phyloP scores from a whole-genome alignment of 306 rosid species.

The Arachis stenosperma region DNA sequence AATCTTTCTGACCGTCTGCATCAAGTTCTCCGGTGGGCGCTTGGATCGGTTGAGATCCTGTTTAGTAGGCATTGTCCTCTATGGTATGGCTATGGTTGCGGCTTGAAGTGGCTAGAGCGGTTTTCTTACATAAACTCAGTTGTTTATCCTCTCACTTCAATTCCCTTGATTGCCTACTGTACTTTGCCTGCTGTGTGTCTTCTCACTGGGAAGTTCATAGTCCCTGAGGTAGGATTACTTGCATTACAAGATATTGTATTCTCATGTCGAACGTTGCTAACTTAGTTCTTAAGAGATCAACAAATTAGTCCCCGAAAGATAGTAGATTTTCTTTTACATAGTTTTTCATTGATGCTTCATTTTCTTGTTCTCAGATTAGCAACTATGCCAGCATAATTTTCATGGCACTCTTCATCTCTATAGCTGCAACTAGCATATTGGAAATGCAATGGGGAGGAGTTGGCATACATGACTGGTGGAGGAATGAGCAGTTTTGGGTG shows the following conservation, averaged over 20 bases:
- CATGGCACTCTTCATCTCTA: constrained; percentile 87
- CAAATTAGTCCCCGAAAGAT: too few relatives aligned
- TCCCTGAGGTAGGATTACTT: constrained; percentile 69
- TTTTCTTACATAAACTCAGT: constrained; percentile 82
- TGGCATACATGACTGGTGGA: constrained; percentile 96
- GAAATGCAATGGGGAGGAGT: constrained; percentile 99
- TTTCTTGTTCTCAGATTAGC: constrained; percentile 66
- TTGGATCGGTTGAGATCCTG: constrained; percentile 79
- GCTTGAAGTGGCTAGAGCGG: constrained; percentile 75
- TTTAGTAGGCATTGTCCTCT: constrained; percentile 77
- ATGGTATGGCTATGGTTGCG: constrained; percentile 87
- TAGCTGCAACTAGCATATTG: constrained; percentile 78
- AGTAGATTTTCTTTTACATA: too few relatives aligned
- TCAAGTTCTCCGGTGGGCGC: constrained; percentile 87
- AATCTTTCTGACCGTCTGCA: constrained; percentile 76
- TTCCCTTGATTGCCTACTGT: constrained; percentile 83
- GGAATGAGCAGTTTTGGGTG: constrained; percentile 97
- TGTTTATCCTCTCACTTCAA: constrained; percentile 72
- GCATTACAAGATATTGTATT: not conserved
- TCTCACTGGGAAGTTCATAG: constrained; percentile 87
- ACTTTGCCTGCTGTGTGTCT: constrained; percentile 90
- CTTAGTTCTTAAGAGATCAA: too few relatives aligned
- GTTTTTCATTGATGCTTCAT: constrained; percentile 29
- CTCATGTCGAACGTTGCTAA: not conserved
- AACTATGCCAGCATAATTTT: constrained; percentile 83